Percentiles rank a stretch among this genome's conserved stretches.
Conservation (phyloP, 192 early-diverging fungal species). For the Entophlyctis luteolus region DNA sequence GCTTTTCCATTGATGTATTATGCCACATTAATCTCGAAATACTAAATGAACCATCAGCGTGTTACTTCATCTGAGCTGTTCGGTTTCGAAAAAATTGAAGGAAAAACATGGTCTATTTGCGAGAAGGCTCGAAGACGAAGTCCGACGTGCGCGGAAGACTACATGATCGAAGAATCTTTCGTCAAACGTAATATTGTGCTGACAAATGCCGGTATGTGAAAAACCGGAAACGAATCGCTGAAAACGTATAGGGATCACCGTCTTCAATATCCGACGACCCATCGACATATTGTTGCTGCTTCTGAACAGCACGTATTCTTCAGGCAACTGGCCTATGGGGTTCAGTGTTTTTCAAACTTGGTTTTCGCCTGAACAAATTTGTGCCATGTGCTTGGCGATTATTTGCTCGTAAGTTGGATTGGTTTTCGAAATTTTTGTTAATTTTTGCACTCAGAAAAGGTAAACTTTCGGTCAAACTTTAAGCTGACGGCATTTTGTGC, state of each 20-base stretch:
- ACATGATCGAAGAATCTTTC: slow-evolving; percentile 61
- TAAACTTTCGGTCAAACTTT: neutral
- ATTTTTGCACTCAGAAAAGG: neutral
- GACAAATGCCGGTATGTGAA: slow-evolving; percentile 63
- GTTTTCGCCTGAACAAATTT: slow-evolving; percentile 41
- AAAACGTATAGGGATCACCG: slow-evolving; percentile 15
- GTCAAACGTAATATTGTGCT: slow-evolving; percentile 41
- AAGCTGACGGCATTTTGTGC: neutral
- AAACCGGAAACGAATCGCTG: slow-evolving; percentile 16
- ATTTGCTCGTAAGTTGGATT: slow-evolving; percentile 44
- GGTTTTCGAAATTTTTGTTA: neutral
- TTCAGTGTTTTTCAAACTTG: slow-evolving; percentile 8
- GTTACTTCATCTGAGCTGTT: slow-evolving; percentile 3
- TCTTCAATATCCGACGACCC: slow-evolving; percentile 5
- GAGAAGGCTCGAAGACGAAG: slow-evolving; percentile 63
- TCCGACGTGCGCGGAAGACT: slow-evolving; percentile 54
- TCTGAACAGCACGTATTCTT: neutral
- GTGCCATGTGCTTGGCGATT: slow-evolving; percentile 82
- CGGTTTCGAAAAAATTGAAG: slow-evolving; percentile 50
- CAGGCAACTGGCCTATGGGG: slow-evolving; percentile 12
- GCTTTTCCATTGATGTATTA: slow-evolving; percentile 54
- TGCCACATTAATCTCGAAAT: neutral
- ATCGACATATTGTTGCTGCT: slow-evolving; percentile 10
- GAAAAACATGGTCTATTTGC: slow-evolving; percentile 77
- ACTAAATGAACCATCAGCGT: slow-evolving; percentile 13